Conservation (phyloP, 2,329 filamentous ascomycete species). For the Ceratocystis ficicola region DNA sequence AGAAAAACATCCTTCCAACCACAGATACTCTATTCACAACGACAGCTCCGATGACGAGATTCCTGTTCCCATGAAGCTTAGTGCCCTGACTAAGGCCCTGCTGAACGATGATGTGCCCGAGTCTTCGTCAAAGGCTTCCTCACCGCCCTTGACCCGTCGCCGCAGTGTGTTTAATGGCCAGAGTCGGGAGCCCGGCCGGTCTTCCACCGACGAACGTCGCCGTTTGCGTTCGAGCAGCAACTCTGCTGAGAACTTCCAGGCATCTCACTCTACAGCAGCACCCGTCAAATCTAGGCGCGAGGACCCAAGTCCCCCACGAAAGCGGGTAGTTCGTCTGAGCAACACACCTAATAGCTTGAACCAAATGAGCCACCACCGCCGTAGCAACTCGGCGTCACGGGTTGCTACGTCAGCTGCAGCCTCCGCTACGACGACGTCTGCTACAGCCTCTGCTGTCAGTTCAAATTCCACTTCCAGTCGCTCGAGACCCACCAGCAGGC, state of each 20-base stretch:
- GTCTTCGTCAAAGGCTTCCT: conserved; percentile 33
- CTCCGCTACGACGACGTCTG: conserved; percentile 11
- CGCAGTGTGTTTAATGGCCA: conserved; percentile 35
- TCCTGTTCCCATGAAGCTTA: conserved; percentile 83
- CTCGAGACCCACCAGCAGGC: conserved; percentile 30
- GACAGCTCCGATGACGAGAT: conserved; percentile 95
- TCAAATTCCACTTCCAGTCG: conserved; percentile 25
- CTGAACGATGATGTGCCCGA: conserved; percentile 51
- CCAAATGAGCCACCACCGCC: conserved; percentile 35
- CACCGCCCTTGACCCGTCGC: conserved; percentile 39
- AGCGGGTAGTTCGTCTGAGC: conserved; percentile 47
- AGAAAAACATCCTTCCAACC: conserved; percentile 29
- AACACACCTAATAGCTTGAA: conserved; percentile 37
- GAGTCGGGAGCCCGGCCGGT: neutral
- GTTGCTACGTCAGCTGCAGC: conserved; percentile 22
- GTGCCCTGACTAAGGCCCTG: conserved; percentile 78
- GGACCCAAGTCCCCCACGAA: conserved; percentile 43
- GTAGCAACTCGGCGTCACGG: conserved; percentile 41
- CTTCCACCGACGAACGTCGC: conserved; percentile 34
- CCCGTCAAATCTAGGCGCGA: conserved; percentile 34
- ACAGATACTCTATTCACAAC: conserved; percentile 43
- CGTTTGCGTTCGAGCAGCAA: conserved; percentile 38
- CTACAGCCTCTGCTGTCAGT: conserved; percentile 20
- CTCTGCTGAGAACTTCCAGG: conserved; percentile 31
- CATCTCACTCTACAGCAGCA: conserved; percentile 33